A percentile compares a stretch with the other conserved stretches of the same genome.
phyloP scores from a whole-genome alignment of 148 eudicot genomes.

The Salicornia ramosissima region DNA sequence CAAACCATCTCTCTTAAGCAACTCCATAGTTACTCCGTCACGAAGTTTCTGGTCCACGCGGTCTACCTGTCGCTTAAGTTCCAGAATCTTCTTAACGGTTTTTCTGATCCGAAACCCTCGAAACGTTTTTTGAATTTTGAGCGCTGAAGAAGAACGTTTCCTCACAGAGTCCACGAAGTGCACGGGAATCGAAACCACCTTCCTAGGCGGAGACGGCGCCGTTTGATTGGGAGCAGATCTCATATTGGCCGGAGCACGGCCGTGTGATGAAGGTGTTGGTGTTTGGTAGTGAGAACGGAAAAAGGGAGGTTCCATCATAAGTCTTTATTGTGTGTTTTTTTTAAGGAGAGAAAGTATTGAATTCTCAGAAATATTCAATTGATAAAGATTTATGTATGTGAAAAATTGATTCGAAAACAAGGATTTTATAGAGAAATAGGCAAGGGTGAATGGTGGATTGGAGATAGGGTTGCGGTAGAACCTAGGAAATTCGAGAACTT shows the following conservation, averaged over 20 bases:
- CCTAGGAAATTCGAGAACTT: neutral
- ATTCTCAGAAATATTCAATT: neutral
- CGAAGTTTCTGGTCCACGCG: slow-evolving; percentile 37
- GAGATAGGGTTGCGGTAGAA: neutral
- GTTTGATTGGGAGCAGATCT: neutral
- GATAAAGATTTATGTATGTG: neutral
- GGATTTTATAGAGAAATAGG: neutral
- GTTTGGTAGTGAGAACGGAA: neutral
- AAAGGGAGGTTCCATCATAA: slow-evolving; percentile 21
- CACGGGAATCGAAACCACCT: slow-evolving; percentile 42
- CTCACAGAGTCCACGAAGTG: slow-evolving; percentile 28
- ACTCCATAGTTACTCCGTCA: slow-evolving; percentile 28
- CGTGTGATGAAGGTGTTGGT: neutral
- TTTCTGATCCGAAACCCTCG: slow-evolving; percentile 58
- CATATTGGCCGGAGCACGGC: neutral
- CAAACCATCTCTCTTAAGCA: slow-evolving; percentile 30
- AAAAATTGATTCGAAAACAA: no score
- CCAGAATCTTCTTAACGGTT: slow-evolving; percentile 41
- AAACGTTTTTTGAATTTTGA: slow-evolving; percentile 59
- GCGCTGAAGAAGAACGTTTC: slow-evolving; percentile 15
- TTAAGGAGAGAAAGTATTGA: neutral
- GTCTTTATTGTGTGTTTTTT: neutral
- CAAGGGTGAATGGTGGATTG: neutral
- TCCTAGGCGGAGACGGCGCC: slow-evolving; percentile 23
- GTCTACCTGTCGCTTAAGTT: slow-evolving; percentile 34